These are phyloP conservation scores for Tephrocybe sp. DNA, from an alignment of 768 basidiomycete genomes.

Conservation along the genomic window DNA sequence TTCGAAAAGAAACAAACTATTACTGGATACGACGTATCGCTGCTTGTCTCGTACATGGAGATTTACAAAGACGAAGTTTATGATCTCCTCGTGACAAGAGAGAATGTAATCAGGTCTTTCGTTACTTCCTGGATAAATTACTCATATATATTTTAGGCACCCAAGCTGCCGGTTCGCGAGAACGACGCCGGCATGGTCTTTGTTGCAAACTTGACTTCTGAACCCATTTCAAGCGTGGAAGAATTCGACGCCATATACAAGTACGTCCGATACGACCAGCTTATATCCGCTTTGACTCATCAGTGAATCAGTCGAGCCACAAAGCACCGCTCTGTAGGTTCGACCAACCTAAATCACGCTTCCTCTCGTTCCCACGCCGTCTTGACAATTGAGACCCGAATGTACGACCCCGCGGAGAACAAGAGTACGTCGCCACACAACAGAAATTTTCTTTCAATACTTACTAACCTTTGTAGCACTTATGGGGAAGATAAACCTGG, in stretches of 20 bases:
- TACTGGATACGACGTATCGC: conserved; percentile 41
- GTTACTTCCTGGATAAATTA: neutral
- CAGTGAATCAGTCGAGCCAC: conserved; percentile 73
- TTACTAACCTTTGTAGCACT: conserved; percentile 55
- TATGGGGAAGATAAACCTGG: conserved; percentile 79
- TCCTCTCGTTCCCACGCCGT: conserved; percentile 92
- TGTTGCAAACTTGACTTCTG: conserved; percentile 50
- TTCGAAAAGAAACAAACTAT: conserved; percentile 48
- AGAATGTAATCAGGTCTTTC: conserved; percentile 46
- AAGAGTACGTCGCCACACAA: conserved; percentile 42
- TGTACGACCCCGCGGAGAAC: conserved; percentile 52
- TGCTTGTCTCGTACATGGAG: conserved; percentile 79
- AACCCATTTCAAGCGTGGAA: conserved; percentile 37
- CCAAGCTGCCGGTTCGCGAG: conserved; percentile 54
- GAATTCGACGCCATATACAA: conserved; percentile 49
- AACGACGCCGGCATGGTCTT: conserved; percentile 55
- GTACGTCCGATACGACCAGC: conserved; percentile 31
- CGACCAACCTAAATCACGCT: conserved; percentile 80
- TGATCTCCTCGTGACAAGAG: conserved; percentile 76
- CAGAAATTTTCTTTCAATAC: conserved; percentile 4
- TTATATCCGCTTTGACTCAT: too few relatives aligned
- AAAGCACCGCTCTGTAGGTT: conserved; percentile 79
- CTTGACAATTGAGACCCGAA: conserved; percentile 68
- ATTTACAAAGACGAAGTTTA: conserved; percentile 93
- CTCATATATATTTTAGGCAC: conserved; percentile 31